Evolutionary conservation across 306 rosid species (phyloP).

Genomic region (Gastrolobium bilobum): DNA sequence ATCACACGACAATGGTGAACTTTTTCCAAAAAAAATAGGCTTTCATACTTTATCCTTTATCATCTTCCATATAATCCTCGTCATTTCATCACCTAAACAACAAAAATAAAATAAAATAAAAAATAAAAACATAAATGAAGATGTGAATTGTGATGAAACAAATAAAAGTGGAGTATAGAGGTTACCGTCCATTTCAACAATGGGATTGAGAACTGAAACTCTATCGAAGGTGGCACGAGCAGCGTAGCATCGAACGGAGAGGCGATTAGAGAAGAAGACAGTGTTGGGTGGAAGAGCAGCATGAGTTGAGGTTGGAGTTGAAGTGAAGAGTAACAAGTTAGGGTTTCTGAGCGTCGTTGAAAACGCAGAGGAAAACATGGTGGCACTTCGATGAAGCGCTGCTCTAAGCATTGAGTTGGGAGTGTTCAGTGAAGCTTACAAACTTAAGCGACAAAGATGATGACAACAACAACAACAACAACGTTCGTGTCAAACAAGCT

Average conservation of each 20-base stretch:
- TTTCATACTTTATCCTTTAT: slow-evolving; percentile 81
- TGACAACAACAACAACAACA: too few species aligned
- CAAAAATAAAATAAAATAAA: neutral
- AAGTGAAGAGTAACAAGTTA: slow-evolving; percentile 49
- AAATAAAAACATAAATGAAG: neutral
- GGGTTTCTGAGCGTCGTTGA: slow-evolving; percentile 60
- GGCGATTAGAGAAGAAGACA: slow-evolving; percentile 58
- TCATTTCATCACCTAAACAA: slow-evolving; percentile 90
- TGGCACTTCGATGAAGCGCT: slow-evolving; percentile 52
- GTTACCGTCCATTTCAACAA: slow-evolving; percentile 97
- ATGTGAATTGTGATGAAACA: neutral
- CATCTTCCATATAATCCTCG: slow-evolving; percentile 88
- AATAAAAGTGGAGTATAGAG: neutral
- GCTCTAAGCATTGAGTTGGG: slow-evolving; percentile 21
- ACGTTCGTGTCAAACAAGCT: too few species aligned
- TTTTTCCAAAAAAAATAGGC: slow-evolving; percentile 8
- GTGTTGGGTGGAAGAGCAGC: slow-evolving; percentile 39
- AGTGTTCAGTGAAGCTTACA: too few species aligned
- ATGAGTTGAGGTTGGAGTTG: slow-evolving; percentile 39
- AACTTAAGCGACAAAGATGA: too few species aligned
- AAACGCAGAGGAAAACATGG: slow-evolving; percentile 53
- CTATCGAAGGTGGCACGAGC: slow-evolving; percentile 55
- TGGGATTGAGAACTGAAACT: slow-evolving; percentile 78
- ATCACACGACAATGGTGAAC: too few species aligned
- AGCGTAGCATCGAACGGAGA: slow-evolving; percentile 80